These are phyloP conservation scores for Suhomyces faveliae DNA, from an alignment of 805 yeast genomes.

Conservation along the genomic window DNA sequence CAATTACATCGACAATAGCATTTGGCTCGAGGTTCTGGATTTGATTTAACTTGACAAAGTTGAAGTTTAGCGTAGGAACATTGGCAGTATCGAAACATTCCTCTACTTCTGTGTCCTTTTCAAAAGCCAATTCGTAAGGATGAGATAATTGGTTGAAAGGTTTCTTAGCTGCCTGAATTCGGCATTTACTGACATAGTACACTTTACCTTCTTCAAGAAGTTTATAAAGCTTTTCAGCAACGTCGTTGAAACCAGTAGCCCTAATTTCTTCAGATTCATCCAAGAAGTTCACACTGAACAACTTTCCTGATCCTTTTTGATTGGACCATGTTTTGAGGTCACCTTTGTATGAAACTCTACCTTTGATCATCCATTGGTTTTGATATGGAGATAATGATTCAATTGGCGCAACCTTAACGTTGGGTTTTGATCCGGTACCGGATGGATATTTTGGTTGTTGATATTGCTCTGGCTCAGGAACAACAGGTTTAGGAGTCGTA, in stretches of 20 bases:
- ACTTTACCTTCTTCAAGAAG: constrained; percentile 84
- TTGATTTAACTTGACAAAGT: constrained; percentile 66
- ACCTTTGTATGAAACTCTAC: constrained; percentile 83
- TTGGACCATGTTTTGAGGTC: constrained; percentile 88
- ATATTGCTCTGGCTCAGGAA: constrained; percentile 9
- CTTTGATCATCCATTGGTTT: constrained; percentile 88
- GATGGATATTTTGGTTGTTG: constrained; percentile 7
- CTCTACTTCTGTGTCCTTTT: constrained; percentile 72
- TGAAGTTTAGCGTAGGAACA: constrained; percentile 79
- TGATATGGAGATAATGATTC: constrained; percentile 91
- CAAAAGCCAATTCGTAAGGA: constrained; percentile 84
- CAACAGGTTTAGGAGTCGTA: constrained; percentile 9
- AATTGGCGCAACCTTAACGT: constrained; percentile 59
- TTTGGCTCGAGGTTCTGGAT: constrained; percentile 69
- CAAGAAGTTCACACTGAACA: constrained; percentile 81
- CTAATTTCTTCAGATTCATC: constrained; percentile 96
- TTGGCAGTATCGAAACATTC: constrained; percentile 58
- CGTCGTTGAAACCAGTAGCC: constrained; percentile 90
- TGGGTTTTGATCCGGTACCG: constrained; percentile 7
- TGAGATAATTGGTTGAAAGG: constrained; percentile 81
- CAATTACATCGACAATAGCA: constrained; percentile 79
- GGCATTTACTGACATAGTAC: constrained; percentile 77
- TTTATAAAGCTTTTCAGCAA: constrained; percentile 76
- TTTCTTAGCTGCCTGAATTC: constrained; percentile 80
- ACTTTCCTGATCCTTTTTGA: constrained; percentile 82